Evolutionary conservation across 306 rosid genomes (phyloP), one percentile per base, ranked within the genome.

Genomic region (Dryas octopetala): DNA sequence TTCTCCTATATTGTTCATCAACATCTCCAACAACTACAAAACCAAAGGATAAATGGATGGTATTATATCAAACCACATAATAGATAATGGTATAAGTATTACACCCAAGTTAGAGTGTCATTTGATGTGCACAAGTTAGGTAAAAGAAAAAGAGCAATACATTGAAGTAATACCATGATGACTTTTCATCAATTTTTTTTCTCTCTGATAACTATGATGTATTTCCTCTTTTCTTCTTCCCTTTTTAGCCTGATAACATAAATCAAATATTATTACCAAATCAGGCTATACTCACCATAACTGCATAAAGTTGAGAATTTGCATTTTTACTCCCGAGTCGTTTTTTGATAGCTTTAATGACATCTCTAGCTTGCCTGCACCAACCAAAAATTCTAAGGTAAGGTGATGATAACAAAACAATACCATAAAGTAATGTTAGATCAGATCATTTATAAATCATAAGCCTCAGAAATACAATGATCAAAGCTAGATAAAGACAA

Each of bases 1-100:
- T 79, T 91, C 98, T 73, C 98, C 97, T 78, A 85, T 85, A 81
- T 94, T 94, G 93, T 90, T 91, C 97, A 94, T 90, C 84, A 94
- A 88, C 97, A 88, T 90, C 83, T 94, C 98, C 91, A 94, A 82
- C 85, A 94, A 83, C 98, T 94, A 84, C 79, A 85, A 78, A 81
- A 75, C 68, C 68, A 78, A 79, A 28, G 78, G 75, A 82, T 60
- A 63, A 76, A 77, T 26, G n/a, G 78, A 69, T 41, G 53, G 19
- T 58, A 74, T 4, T 71, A 70, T 62, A 58, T 68, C 70, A 68
- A 74, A 48, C 28, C 40, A 76, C 44, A 46, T 76, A 66, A 62
- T 50, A 81, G 5, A 15, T 32, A 53, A 41, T 4, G 7, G 9
- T 65, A 1, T 10, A 48, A 40, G 62, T 40, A 70, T 13, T 40